These are phyloP conservation scores for Suhomyces coccinellae DNA, from an alignment of 1,139 yeast species.

Conservation along the genomic window DNA sequence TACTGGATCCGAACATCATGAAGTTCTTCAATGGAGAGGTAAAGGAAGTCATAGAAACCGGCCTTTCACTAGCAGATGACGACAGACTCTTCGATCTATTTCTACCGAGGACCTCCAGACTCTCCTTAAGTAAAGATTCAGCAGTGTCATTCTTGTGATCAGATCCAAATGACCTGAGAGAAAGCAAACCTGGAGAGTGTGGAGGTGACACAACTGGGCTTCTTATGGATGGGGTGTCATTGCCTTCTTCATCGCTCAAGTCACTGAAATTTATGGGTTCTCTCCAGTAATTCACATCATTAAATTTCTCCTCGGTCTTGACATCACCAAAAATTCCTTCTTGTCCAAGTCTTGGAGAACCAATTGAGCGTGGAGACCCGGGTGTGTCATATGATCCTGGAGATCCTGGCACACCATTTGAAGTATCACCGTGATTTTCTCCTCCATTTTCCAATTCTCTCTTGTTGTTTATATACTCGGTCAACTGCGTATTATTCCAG, in stretches of 20 bases:
- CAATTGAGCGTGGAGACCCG: constrained; percentile 19
- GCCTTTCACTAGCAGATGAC: constrained; percentile 20
- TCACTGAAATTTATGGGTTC: constrained; percentile 66
- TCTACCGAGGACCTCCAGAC: constrained; percentile 2
- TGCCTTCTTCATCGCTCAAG: constrained; percentile 47
- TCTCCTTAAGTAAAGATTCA: constrained; percentile 2
- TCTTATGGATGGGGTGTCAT: neutral
- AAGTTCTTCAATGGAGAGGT: constrained; percentile 46
- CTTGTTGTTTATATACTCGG: constrained; percentile 32
- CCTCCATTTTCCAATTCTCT: constrained; percentile 6
- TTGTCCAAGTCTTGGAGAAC: constrained; percentile 20
- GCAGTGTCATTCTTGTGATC: constrained; percentile 4
- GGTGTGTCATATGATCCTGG: constrained; percentile 9
- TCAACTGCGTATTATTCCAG: constrained; percentile 42
- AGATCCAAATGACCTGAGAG: constrained; percentile 17
- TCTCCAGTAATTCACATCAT: constrained; percentile 92
- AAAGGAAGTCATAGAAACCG: constrained; percentile 39
- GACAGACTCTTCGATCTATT: constrained; percentile 11
- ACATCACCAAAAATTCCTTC: constrained; percentile 25
- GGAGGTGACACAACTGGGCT: constrained; percentile 11
- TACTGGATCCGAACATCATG: constrained; percentile 36
- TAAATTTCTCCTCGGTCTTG: constrained; percentile 59
- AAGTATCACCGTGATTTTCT: neutral
- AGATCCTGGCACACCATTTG: neutral
- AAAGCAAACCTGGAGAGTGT: constrained; percentile 19